Conservation (phyloP, 495 filamentous ascomycete genomes). For the Penicillium paradoxum region DNA sequence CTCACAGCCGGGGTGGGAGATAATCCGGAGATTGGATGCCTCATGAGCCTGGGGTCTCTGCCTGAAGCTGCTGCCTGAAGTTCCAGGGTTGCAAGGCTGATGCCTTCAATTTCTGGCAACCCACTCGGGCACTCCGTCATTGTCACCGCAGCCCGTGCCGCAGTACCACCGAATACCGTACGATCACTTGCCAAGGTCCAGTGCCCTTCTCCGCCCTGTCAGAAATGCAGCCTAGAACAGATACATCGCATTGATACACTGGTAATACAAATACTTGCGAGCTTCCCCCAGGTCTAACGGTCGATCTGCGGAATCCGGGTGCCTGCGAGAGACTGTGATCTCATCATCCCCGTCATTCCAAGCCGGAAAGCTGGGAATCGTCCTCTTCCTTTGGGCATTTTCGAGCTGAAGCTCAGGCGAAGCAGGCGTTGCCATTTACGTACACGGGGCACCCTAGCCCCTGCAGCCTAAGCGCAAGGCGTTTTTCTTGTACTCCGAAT, state of each 20-base stretch:
- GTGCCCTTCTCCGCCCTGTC: too few species aligned
- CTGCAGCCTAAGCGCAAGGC: constrained; percentile 11
- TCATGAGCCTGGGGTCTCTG: too few species aligned
- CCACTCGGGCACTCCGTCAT: neutral
- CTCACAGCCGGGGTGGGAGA: constrained; percentile 4
- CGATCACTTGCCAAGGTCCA: too few species aligned
- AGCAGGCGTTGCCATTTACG: neutral
- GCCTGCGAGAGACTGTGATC: constrained; percentile 1
- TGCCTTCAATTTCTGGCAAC: neutral
- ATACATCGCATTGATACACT: neutral
- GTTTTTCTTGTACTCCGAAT: constrained; percentile 4
- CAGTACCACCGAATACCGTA: neutral
- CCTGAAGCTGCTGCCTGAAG: too few species aligned
- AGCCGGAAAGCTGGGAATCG: too few species aligned
- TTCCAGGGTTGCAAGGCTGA: too few species aligned
- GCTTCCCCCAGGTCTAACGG: constrained; percentile 3
- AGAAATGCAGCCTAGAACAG: neutral
- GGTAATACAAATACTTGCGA: neutral
- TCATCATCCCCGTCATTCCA: neutral
- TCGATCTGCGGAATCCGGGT: constrained; percentile 6
- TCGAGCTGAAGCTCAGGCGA: constrained; percentile 1
- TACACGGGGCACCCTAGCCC: neutral
- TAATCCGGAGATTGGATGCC: neutral
- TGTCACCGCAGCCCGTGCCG: neutral
- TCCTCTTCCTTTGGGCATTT: neutral